Percentiles rank a stretch among this genome's conserved stretches.
Evolutionary conservation across 768 basidiomycete species (phyloP).

Genomic region (Pleurotus giganteus): DNA sequence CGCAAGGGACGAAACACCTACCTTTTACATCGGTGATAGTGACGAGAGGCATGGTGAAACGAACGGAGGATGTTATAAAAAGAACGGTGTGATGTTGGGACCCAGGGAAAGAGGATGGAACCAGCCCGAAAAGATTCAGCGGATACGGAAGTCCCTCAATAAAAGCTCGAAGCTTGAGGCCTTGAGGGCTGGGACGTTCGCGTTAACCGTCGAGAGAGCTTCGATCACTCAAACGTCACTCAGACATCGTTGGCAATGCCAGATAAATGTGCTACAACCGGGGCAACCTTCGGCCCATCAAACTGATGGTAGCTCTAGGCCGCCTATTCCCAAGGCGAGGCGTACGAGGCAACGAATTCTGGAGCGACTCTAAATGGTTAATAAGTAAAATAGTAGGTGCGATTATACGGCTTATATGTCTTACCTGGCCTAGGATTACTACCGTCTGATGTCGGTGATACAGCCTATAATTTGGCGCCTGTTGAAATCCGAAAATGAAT

Average conservation of each 20-base stretch:
- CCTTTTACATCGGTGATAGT: conserved; percentile 2
- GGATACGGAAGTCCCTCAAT: not conserved
- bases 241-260: conserved; percentile 1
- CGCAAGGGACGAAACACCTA: not conserved
- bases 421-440: too few species aligned
- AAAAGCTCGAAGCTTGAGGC: too few species aligned
- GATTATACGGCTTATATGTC: too few species aligned
- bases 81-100: not conserved
- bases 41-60: conserved; percentile 2
- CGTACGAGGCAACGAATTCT: too few species aligned
- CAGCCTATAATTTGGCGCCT: too few species aligned
- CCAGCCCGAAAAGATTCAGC: not conserved
- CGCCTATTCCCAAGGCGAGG: not conserved
- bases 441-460: too few species aligned
- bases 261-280: not conserved
- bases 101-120: not conserved
- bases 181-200: not conserved
- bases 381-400: too few species aligned
- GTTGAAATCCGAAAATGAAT: too few species aligned
- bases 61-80: not conserved
- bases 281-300: not conserved
- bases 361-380: too few species aligned
- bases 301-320: not conserved
- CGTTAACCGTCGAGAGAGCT: not conserved
- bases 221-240: conserved; percentile 7